Percentiles rank a stretch among this genome's conserved stretches.
phyloP scores from a whole-genome alignment of 2,329 filamentous ascomycete species.

The Ophiocordyceps polyrhachis-furcata region DNA sequence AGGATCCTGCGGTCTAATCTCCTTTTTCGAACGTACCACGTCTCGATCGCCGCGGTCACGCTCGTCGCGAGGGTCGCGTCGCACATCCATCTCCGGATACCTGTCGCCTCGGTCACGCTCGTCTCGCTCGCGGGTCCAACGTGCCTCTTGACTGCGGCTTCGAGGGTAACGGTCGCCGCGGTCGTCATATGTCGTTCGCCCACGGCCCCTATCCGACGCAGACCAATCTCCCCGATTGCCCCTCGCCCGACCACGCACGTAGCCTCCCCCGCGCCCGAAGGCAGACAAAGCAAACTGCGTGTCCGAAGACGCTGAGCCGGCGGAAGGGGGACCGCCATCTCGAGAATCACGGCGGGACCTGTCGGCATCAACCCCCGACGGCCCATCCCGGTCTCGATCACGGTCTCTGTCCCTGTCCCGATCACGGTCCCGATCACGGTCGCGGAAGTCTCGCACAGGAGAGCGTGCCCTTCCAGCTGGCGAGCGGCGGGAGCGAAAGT shows the following conservation, averaged over 20 bases:
- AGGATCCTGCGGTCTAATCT: conserved; percentile 29
- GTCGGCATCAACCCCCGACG: conserved; percentile 46
- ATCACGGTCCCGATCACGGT: conserved; percentile 34
- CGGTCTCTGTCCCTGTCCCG: conserved; percentile 39
- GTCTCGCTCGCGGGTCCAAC: conserved; percentile 36
- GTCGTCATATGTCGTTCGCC: conserved; percentile 40
- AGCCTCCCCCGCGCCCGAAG: conserved; percentile 36
- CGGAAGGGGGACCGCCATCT: conserved; percentile 50
- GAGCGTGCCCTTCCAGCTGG: conserved; percentile 42
- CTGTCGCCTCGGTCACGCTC: conserved; percentile 30
- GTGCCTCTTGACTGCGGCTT: conserved; percentile 47
- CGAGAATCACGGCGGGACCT: conserved; percentile 49
- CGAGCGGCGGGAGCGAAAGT: conserved; percentile 32
- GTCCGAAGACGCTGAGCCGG: conserved; percentile 53
- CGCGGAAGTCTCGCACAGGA: conserved; percentile 48
- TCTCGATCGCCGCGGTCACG: conserved; percentile 28
- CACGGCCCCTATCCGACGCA: conserved; percentile 30
- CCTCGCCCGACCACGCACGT: conserved; percentile 33
- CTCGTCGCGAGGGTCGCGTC: conserved; percentile 27
- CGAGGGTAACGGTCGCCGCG: conserved; percentile 41
- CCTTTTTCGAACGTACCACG: conserved; percentile 28
- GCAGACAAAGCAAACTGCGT: conserved; percentile 34
- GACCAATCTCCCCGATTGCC: conserved; percentile 23
- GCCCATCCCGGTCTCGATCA: conserved; percentile 35
- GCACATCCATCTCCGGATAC: conserved; percentile 19